phyloP scores from a whole-genome alignment of 1,284 basidiomycete species.

The Phellinidium pouzarii region DNA sequence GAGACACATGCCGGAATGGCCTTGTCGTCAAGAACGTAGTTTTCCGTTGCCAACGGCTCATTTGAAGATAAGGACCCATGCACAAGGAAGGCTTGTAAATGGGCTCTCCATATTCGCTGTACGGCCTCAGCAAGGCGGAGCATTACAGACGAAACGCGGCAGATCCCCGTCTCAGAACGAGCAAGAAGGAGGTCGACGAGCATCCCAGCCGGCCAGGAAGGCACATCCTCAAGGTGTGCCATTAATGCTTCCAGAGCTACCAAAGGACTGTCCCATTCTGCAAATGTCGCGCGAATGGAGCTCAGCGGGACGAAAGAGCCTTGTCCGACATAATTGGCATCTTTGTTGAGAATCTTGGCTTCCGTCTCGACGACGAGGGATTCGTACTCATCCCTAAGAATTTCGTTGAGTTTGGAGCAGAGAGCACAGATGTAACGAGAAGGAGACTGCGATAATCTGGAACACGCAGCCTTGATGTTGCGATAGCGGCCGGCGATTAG shows the following conservation, averaged over 20 bases:
- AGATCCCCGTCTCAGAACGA: slow-evolving; percentile 68
- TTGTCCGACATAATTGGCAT: slow-evolving; percentile 62
- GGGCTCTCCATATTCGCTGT: slow-evolving; percentile 74
- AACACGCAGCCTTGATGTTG: slow-evolving; percentile 54
- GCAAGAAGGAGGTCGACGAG: slow-evolving; percentile 70
- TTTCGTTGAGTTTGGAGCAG: slow-evolving; percentile 61
- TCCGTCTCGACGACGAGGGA: slow-evolving; percentile 75
- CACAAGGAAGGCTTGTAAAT: slow-evolving; percentile 71
- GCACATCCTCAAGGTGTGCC: slow-evolving; percentile 48
- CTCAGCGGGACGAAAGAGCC: slow-evolving; percentile 80
- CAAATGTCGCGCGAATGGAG: slow-evolving; percentile 71
- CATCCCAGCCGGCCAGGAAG: slow-evolving; percentile 62
- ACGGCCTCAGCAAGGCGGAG: slow-evolving; percentile 61
- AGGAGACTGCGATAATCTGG: slow-evolving; percentile 45
- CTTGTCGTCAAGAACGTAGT: slow-evolving; percentile 49
- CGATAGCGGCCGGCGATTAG: slow-evolving; percentile 67
- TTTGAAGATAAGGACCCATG: slow-evolving; percentile 61
- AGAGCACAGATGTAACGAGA: slow-evolving; percentile 76
- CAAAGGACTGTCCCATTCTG: slow-evolving; percentile 79
- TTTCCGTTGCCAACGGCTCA: slow-evolving; percentile 52
- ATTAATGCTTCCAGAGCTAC: slow-evolving; percentile 59
- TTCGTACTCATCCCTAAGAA: slow-evolving; percentile 76
- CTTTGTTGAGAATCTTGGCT: slow-evolving; percentile 64
- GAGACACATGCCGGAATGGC: slow-evolving; percentile 73
- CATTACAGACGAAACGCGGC: slow-evolving; percentile 66